phyloP scores from a whole-genome alignment of 2,329 filamentous ascomycete species.

The Fusarium buxicola region DNA sequence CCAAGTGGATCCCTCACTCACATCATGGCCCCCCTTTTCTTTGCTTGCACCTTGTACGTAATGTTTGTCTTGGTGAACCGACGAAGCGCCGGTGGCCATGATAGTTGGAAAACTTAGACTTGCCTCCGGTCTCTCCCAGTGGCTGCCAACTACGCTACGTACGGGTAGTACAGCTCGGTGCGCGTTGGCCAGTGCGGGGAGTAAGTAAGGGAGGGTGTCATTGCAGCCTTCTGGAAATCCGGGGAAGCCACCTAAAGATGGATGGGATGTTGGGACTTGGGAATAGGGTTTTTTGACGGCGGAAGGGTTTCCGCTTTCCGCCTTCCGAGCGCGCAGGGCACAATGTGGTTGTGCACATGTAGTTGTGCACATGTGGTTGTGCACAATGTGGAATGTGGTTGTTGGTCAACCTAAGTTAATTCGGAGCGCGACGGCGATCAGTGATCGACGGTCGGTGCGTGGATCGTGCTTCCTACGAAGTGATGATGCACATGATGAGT shows the following conservation, averaged over 20 bases:
- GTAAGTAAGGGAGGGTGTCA: constrained; percentile 41
- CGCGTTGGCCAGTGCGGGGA: constrained; percentile 21
- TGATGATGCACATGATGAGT: constrained; percentile 25
- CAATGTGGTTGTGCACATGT: too few relatives aligned
- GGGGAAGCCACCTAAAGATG: constrained; percentile 25
- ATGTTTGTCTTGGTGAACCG: constrained; percentile 21
- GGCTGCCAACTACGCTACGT: constrained; percentile 8
- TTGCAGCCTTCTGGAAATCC: constrained; percentile 41
- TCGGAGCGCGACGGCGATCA: constrained; percentile 32
- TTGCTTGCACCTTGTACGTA: constrained; percentile 33
- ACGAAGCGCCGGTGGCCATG: constrained; percentile 28
- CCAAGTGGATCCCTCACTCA: constrained; percentile 21
- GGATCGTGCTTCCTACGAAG: constrained; percentile 25
- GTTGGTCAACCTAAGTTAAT: constrained; percentile 4
- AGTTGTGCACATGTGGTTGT: too few relatives aligned
- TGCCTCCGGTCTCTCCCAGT: constrained; percentile 16
- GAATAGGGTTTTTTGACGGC: constrained; percentile 22
- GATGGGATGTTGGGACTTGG: constrained; percentile 11
- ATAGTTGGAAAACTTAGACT: constrained; percentile 12
- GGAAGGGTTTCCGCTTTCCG: constrained; percentile 32
- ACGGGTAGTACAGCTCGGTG: constrained; percentile 30
- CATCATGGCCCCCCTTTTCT: constrained; percentile 22
- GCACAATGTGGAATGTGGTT: neutral
- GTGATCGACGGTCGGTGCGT: constrained; percentile 31
- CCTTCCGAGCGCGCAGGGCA: constrained; percentile 6